Base-by-base conservation (phyloP, 768 basidiomycete species). In the Podaxis sp. region DNA sequence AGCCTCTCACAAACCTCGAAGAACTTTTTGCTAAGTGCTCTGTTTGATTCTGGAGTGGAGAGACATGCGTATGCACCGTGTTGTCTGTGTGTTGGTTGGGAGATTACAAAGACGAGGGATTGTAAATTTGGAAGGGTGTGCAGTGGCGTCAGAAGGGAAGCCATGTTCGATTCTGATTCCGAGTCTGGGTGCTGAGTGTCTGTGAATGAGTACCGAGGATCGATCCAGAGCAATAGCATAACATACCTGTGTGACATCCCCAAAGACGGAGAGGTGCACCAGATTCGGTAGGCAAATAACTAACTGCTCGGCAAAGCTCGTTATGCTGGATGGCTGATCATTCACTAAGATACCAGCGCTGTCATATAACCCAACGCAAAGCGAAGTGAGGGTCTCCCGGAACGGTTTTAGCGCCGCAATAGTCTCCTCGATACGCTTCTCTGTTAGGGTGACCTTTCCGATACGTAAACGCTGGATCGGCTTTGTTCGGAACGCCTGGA, bases 401-500 rank as follows among this genome's bases (percentile, higher is more conserved):
- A 57, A 57, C 2, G 41, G n/a, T 12, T 43, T 25, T 8, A 57
- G 25, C 5, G 25, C 22, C 12, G 8, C 9, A 1, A 15, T 27
- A 4, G 43, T 7, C 11, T n/a, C 15, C 19, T 57, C 38, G 22
- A 46, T n/a, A 4, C 24, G 7, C 24, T 19, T 27, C 7, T 6
- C 17, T 41, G 36, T 55, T 36, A 40, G 29, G 22, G 3, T 13
- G 8, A 57, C 55, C 55, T 11, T 8, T 46, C 22, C 22, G 25
- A 57, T 43, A 43, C 55, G 38, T 57, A 57, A 57, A 25, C 55
- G 22, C 24, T 13, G 38, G 25, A 57, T 57, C 55, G 41, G 55
- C 41, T 57, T 57, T n/a, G 15, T 2, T 43, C 41, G 55, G 41
- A 57, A 57, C 41, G 41, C 41, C 24, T n/a, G 24, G 12, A 57